phyloP scores from a whole-genome alignment of 2,329 filamentous ascomycete species.

The Geosmithia putterillii region DNA sequence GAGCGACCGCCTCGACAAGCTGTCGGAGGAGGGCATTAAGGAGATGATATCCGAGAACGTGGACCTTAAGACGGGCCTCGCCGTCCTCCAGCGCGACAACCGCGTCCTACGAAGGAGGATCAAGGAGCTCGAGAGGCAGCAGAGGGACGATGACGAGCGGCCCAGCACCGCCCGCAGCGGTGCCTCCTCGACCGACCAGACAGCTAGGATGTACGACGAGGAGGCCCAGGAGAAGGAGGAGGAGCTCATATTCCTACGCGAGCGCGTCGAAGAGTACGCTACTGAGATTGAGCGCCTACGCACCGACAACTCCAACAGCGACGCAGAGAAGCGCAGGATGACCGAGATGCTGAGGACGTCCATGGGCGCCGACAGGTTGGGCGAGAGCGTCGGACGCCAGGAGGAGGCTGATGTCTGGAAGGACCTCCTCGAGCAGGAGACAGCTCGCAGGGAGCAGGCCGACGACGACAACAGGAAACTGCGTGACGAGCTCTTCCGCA shows the following conservation, averaged over 20 bases:
- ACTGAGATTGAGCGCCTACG: constrained; percentile 73
- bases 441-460: constrained; percentile 73
- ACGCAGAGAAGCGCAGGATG: constrained; percentile 77
- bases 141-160: constrained; percentile 52
- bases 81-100: constrained; percentile 83
- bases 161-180: constrained; percentile 47
- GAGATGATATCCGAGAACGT: constrained; percentile 98
- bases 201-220: constrained; percentile 42
- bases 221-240: constrained; percentile 63
- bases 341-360: constrained; percentile 60
- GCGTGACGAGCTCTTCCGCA: constrained; percentile 69
- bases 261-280: constrained; percentile 75
- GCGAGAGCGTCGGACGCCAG: constrained; percentile 37
- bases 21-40: constrained; percentile 92
- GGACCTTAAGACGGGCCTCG: constrained; percentile 80
- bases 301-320: constrained; percentile 64
- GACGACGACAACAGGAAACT: constrained; percentile 81
- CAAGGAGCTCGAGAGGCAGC: constrained; percentile 74
- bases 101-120: constrained; percentile 70
- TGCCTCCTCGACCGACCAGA: constrained; percentile 44
- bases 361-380: constrained; percentile 34
- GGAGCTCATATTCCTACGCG: constrained; percentile 73
- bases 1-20: constrained; percentile 81
- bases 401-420: constrained; percentile 82
- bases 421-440: constrained; percentile 86